Conservation (phyloP, 176 grass and related monocot species). For the Pontederia crassipes region DNA sequence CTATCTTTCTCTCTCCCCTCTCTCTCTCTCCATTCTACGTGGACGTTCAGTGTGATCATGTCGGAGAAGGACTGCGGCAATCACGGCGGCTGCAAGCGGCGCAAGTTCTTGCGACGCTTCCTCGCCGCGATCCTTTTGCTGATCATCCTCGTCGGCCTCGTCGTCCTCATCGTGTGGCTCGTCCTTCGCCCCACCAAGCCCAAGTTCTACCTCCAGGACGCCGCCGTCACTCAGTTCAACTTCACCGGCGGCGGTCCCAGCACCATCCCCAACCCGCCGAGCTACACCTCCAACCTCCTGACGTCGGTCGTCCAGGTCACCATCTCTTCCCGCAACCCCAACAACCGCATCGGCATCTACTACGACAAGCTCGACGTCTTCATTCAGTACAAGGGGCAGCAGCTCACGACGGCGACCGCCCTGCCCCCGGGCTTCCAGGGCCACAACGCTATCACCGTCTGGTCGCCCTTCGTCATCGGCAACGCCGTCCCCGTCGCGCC, state of each 20-base stretch:
- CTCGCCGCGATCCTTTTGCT: background rate
- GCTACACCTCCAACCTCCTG: slow-evolving; percentile 22
- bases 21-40: no score
- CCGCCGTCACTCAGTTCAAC: slow-evolving; percentile 55
- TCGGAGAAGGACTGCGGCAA: background rate
- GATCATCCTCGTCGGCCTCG: slow-evolving; percentile 14
- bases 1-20: no score
- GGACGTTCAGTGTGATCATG: no score
- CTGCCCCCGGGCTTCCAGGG: slow-evolving; percentile 53
- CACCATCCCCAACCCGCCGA: no score
- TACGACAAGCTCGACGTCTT: slow-evolving; percentile 61
- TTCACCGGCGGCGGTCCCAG: slow-evolving; percentile 20
- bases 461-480: slow-evolving; percentile 43
- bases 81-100: slow-evolving; percentile 21
- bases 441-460: slow-evolving; percentile 39
- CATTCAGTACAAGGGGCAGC: slow-evolving; percentile 40
- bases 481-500: slow-evolving; percentile 39
- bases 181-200: slow-evolving; percentile 55
- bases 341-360: slow-evolving; percentile 47
- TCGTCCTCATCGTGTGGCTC: slow-evolving; percentile 38
- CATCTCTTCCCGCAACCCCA: slow-evolving; percentile 32
- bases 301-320: slow-evolving; percentile 57
- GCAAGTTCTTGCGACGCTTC: background rate
- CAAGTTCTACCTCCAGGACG: slow-evolving; percentile 61
- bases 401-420: slow-evolving; percentile 48